phyloP scores from a whole-genome alignment of 2,329 filamentous ascomycete species.

The Aspergillus tamarii region DNA sequence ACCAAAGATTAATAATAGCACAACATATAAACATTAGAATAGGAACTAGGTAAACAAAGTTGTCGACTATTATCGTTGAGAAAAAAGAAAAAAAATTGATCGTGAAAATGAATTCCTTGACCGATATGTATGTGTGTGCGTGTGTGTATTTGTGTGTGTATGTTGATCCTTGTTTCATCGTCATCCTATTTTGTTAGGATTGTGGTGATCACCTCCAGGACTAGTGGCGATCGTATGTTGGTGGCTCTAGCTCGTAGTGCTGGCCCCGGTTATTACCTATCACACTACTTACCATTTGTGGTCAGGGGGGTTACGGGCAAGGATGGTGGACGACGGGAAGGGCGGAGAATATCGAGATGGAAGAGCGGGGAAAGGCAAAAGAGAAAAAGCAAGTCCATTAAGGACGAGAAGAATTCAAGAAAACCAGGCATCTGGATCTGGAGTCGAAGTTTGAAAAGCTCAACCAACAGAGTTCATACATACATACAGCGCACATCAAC shows the following conservation, averaged over 20 bases:
- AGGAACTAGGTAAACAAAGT: constrained; percentile 1
- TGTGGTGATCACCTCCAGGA: constrained; percentile 23
- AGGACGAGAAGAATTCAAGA: background rate
- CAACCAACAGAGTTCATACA: background rate
- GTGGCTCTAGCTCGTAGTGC: constrained; percentile 13
- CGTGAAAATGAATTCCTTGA: background rate
- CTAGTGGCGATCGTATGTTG: constrained; percentile 26
- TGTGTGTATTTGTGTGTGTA: constrained; percentile 2
- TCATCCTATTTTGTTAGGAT: constrained; percentile 17
- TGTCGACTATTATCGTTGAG: too few relatives aligned
- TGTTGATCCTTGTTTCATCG: constrained; percentile 23
- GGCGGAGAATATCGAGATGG: background rate
- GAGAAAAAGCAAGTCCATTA: background rate
- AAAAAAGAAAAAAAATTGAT: background rate
- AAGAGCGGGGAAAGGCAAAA: background rate
- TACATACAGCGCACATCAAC: background rate
- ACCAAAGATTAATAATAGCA: background rate
- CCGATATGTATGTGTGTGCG: background rate
- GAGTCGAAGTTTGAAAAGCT: background rate
- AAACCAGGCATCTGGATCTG: background rate
- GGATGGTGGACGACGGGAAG: background rate
- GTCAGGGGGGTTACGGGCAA: background rate
- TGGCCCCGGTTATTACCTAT: constrained; percentile 16
- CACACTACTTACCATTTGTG: constrained; percentile 7
- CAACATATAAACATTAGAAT: background rate